These are phyloP conservation scores for Tetradesmus obliquus DNA, from an alignment of 139 green algal genomes.

Conservation along the genomic window DNA sequence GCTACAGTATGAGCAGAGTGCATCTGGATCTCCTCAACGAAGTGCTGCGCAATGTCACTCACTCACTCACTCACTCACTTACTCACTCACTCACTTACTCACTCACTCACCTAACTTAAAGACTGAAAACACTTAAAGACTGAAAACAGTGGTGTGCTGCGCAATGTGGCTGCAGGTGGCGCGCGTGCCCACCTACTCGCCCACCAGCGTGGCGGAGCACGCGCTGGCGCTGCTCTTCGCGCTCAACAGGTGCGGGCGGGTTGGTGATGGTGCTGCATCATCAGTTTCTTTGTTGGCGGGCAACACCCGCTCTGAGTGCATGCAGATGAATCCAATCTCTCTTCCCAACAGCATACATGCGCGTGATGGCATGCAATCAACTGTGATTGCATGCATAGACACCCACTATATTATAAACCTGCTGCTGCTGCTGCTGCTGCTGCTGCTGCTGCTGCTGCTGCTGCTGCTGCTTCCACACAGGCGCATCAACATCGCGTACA, in stretches of 20 bases:
- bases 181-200: constrained; percentile 81
- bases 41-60: no score
- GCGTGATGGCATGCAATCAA: not conserved
- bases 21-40: no score
- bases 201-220: constrained; percentile 80
- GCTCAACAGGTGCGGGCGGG: constrained; percentile 57
- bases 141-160: no score
- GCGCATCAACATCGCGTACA: constrained; percentile 64
- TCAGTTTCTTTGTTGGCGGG: no score
- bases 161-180: constrained; percentile 45
- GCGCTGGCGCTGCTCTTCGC: constrained; percentile 75
- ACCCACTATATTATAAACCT: not conserved
- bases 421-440: not conserved
- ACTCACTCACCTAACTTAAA: no score
- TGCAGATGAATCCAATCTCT: constrained; percentile 56
- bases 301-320: no score
- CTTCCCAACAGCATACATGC: not conserved
- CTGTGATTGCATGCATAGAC: not conserved
- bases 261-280: not conserved
- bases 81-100: no score
- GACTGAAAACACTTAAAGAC: no score
- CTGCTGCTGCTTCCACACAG: constrained; percentile 45
- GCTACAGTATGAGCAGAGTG: no score
- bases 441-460: not conserved
- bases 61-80: no score